Percentiles rank a stretch among this genome's conserved stretches.
phyloP scores from a whole-genome alignment of 83 land plant genomes.

The Diphasiastrum complanatum region DNA sequence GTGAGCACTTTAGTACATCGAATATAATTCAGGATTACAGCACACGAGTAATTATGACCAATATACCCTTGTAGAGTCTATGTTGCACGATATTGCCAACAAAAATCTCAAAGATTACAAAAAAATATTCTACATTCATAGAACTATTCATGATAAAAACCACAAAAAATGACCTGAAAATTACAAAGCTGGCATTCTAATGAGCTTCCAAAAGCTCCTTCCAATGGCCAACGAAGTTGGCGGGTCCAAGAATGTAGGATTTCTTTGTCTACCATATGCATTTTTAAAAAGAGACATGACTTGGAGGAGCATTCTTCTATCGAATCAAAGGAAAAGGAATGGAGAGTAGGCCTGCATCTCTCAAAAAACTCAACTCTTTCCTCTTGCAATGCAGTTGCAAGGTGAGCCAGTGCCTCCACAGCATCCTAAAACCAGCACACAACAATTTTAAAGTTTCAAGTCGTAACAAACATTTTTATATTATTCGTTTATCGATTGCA shows the following conservation, averaged over 20 bases:
- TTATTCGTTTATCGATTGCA: background rate
- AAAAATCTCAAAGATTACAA: background rate
- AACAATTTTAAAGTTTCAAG: background rate
- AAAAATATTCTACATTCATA: background rate
- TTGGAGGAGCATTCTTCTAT: background rate
- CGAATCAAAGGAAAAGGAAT: conserved; percentile 41
- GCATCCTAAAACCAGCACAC: conserved; percentile 54
- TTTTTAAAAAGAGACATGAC: background rate
- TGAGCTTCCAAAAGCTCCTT: conserved; percentile 47
- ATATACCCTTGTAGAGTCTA: conserved; percentile 5
- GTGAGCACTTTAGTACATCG: background rate
- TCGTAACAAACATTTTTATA: background rate
- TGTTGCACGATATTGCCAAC: conserved; percentile 3
- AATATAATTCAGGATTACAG: conserved; percentile 2
- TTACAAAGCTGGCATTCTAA: conserved; percentile 48
- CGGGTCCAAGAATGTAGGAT: conserved; percentile 32
- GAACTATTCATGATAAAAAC: background rate
- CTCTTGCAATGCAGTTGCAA: conserved; percentile 58
- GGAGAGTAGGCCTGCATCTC: conserved; percentile 31
- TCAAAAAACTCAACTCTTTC: conserved; percentile 43
- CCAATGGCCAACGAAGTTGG: conserved; percentile 43
- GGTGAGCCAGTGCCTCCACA: conserved; percentile 78
- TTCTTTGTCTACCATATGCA: background rate
- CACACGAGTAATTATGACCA: background rate
- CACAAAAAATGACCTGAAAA: conserved; percentile 34